Evolutionary conservation across 2,329 filamentous ascomycete genomes (phyloP).

Genomic region (Iodosphaeria phyllophila): DNA sequence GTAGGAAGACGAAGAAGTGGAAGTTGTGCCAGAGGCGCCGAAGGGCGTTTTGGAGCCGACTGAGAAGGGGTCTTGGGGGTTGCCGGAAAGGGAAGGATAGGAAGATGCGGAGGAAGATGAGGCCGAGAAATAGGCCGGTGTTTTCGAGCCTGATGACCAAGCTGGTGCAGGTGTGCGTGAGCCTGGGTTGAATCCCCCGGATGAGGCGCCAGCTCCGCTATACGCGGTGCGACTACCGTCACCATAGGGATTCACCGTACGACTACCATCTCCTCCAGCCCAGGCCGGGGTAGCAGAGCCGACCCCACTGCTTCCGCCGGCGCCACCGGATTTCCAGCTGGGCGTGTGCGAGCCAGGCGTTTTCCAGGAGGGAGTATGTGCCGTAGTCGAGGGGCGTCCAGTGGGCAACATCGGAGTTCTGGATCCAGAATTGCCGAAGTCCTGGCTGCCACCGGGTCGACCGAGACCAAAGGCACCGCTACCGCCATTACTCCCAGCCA

Average conservation of each 20-base stretch:
- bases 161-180: slow-evolving; percentile 57
- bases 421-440: slow-evolving; percentile 46
- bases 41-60: slow-evolving; percentile 53
- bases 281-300: slow-evolving; percentile 62
- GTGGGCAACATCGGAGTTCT: slow-evolving; percentile 57
- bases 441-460: slow-evolving; percentile 24
- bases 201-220: slow-evolving; percentile 42
- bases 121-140: no score
- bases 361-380: slow-evolving; percentile 64
- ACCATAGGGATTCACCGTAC: slow-evolving; percentile 51
- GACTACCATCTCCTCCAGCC: slow-evolving; percentile 47
- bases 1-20: no score
- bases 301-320: slow-evolving; percentile 39
- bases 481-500: slow-evolving; percentile 25
- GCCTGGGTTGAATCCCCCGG: no score
- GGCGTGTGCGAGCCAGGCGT: slow-evolving; percentile 42
- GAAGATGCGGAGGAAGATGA: no score
- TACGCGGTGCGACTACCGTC: slow-evolving; percentile 63
- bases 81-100: no score
- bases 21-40: slow-evolving; percentile 17
- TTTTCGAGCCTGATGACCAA: slow-evolving; percentile 64
- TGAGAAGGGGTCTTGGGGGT: slow-evolving; percentile 41
- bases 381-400: slow-evolving; percentile 37
- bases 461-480: slow-evolving; percentile 11
- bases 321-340: slow-evolving; percentile 37